Conservation (phyloP, 2,329 filamentous ascomycete genomes). For the Alternaria brassicicola region DNA sequence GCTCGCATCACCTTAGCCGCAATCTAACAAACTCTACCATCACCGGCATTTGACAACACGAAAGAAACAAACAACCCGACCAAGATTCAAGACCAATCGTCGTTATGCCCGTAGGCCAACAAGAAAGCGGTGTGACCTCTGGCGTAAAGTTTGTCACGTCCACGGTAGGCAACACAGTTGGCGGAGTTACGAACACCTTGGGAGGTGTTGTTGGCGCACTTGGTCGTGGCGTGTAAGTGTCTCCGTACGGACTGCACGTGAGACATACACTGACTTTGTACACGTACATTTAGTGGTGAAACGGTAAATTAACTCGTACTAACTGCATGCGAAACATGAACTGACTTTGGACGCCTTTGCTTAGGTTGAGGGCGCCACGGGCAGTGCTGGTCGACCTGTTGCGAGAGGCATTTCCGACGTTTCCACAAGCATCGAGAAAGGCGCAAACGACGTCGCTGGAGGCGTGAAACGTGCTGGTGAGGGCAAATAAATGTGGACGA, state of each 20-base stretch:
- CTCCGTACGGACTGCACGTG: too few species aligned
- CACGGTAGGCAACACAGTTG: constrained; percentile 61
- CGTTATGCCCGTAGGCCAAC: constrained; percentile 46
- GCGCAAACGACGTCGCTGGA: constrained; percentile 50
- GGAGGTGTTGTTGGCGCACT: constrained; percentile 59
- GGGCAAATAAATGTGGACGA: constrained; percentile 46
- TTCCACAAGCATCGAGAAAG: constrained; percentile 54
- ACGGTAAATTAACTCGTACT: constrained; percentile 29
- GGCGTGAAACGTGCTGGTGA: constrained; percentile 56
- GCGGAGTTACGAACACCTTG: constrained; percentile 60
- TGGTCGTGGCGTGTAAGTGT: constrained; percentile 53
- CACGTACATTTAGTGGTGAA: too few species aligned
- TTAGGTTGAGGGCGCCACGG: constrained; percentile 52
- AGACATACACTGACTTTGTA: too few species aligned
- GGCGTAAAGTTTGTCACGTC: constrained; percentile 62
- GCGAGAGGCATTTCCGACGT: constrained; percentile 52
- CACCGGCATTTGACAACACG: not conserved
- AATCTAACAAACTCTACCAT: constrained; percentile 10
- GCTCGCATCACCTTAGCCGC: constrained; percentile 8
- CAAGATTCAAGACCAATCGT: constrained; percentile 2
- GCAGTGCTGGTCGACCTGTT: constrained; percentile 51
- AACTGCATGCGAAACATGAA: not conserved
- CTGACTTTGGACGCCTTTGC: constrained; percentile 2
- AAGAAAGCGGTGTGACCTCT: constrained; percentile 56
- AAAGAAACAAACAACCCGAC: constrained; percentile 4